phyloP scores from a whole-genome alignment of 2,329 filamentous ascomycete genomes.

The Dryadomyces sulphureus region DNA sequence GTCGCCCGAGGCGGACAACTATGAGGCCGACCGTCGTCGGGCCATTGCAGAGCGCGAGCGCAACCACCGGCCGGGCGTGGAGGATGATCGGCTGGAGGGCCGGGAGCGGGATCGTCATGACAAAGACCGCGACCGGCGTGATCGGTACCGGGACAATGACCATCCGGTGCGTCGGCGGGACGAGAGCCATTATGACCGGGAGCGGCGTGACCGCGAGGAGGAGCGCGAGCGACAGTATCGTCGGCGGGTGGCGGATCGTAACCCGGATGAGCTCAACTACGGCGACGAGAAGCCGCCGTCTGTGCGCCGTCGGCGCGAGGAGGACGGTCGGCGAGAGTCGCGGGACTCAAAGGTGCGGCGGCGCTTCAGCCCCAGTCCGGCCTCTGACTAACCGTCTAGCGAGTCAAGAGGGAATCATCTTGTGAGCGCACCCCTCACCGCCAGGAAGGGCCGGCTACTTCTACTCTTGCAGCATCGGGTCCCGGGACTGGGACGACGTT shows the following conservation, averaged over 20 bases:
- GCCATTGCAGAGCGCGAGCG: constrained; percentile 89
- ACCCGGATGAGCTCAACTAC: constrained; percentile 78
- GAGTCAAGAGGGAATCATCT: constrained; percentile 37
- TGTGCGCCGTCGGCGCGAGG: constrained; percentile 63
- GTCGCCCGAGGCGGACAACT: constrained; percentile 82
- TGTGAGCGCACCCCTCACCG: constrained; percentile 46
- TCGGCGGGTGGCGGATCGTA: constrained; percentile 54
- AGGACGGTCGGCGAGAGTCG: constrained; percentile 52
- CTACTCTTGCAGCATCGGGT: background rate
- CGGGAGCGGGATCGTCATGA: constrained; percentile 18
- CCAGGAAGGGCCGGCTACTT: background rate
- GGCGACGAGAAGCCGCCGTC: constrained; percentile 52
- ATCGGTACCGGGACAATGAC: constrained; percentile 30
- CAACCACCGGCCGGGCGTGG: constrained; percentile 66
- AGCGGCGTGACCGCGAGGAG: constrained; percentile 75
- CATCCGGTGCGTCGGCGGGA: constrained; percentile 41
- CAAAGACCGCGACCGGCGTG: constrained; percentile 18
- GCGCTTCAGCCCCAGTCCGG: background rate
- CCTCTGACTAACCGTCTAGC: constrained; percentile 20
- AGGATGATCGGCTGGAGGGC: constrained; percentile 30
- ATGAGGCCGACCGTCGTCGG: constrained; percentile 88
- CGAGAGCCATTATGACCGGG: constrained; percentile 65
- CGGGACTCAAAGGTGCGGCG: constrained; percentile 52
- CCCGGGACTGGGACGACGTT: background rate
- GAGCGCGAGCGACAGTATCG: constrained; percentile 82